Conservation (phyloP, 768 basidiomycete genomes). For the Cystofilobasidium bisporidii region DNA sequence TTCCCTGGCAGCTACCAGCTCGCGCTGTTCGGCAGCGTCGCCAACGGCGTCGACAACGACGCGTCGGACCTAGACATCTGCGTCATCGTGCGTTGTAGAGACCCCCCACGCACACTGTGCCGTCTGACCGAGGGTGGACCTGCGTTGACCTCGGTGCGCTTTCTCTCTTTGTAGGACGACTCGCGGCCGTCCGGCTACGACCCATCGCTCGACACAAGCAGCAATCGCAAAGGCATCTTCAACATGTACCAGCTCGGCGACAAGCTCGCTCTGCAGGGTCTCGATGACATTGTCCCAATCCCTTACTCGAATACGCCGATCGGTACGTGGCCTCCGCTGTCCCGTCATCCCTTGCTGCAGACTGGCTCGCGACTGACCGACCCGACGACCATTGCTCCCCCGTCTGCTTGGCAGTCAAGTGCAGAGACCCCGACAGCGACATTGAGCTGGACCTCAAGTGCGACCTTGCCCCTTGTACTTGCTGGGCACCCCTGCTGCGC, state of each 20-base stretch:
- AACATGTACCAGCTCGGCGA: conserved; percentile 17
- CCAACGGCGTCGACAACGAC: conserved; percentile 23
- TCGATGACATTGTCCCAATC: conserved; percentile 14
- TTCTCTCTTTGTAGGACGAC: conserved; percentile 11
- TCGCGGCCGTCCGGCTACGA: conserved; percentile 17
- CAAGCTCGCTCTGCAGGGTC: conserved; percentile 1
- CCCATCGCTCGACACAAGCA: neutral
- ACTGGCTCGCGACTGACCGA: no score
- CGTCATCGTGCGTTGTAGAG: conserved; percentile 22
- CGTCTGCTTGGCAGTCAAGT: conserved; percentile 17
- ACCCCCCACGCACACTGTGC: no score
- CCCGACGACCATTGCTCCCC: no score
- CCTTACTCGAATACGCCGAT: conserved; percentile 12
- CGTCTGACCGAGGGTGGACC: no score
- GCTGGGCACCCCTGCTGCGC: neutral
- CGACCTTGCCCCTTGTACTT: neutral
- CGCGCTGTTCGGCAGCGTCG: conserved; percentile 23
- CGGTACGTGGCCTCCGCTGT: neutral
- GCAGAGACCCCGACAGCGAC: conserved; percentile 2
- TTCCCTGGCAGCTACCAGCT: conserved; percentile 8
- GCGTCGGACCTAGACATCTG: conserved; percentile 23
- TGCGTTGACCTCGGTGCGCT: no score
- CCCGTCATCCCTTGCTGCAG: no score
- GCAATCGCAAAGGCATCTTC: conserved; percentile 9
- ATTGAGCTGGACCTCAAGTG: conserved; percentile 27